Conservation (phyloP, 1,284 basidiomycete genomes). For the Heliocybe sulcata region DNA sequence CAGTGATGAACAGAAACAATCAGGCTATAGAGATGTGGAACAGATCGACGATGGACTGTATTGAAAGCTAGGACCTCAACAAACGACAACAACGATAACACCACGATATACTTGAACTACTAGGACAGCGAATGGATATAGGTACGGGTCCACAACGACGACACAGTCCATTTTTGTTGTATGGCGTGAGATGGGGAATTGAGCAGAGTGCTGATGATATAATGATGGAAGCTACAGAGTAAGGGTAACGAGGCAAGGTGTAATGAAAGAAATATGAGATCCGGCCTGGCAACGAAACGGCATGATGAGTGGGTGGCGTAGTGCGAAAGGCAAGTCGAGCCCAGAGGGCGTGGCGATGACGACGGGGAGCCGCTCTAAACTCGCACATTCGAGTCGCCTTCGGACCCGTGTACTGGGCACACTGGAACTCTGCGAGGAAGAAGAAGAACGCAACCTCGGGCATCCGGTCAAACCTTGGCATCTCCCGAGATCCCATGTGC, state of each 20-base stretch:
- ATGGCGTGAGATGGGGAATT: neutral
- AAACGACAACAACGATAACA: constrained; percentile 1
- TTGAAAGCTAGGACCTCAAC: neutral
- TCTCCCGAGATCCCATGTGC: neutral
- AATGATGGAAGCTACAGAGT: neutral
- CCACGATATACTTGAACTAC: neutral
- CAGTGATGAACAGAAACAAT: neutral
- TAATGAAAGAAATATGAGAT: neutral
- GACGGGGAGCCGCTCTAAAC: neutral
- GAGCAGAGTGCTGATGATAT: neutral
- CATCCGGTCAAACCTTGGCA: neutral
- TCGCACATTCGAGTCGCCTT: neutral
- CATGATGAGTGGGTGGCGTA: neutral
- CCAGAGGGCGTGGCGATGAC: neutral
- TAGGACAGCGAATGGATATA: neutral
- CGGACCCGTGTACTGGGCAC: neutral
- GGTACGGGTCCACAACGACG: neutral
- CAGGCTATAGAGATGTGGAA: neutral
- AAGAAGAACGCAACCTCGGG: neutral
- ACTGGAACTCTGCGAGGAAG: neutral
- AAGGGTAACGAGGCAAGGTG: neutral
- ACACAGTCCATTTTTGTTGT: neutral
- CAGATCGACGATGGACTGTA: neutral
- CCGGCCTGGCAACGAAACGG: neutral
- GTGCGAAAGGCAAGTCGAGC: neutral